Base-by-base conservation (phyloP, 768 basidiomycete genomes). In the Podaxis pistillaris region DNA sequence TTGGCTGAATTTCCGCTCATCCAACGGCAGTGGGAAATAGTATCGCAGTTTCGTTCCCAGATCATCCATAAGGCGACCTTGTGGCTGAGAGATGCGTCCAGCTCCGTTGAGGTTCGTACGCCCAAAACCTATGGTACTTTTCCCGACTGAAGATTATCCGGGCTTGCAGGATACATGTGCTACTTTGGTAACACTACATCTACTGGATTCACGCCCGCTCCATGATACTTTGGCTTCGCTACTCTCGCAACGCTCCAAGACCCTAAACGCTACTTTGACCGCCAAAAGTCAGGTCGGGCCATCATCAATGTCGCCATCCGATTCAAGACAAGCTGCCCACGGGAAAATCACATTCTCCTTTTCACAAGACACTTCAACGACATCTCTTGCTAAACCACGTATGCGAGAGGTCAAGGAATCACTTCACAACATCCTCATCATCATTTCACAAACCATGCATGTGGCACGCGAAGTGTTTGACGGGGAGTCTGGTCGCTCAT, bases 1-100 rank as follows among this genome's bases (percentile, higher is more conserved):
- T 58, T 80, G 70, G 90, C 86, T 52, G 92, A 95, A 74, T 90
- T 96, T 66, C 93, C 95, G 28, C 78, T 98, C 4, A 85, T 94
- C 2, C 90, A 94, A 66, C 88, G 93, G 38, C 96, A 98, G 74
- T 98, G 95, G 96, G 96, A 96, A 62, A 81, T 86, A 0, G 86
- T 98, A 7, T 85, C 87, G 4, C 92, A 91, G 66, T 94, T 96
- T 70, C 88, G 94, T 49, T 79, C 88, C 0, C 94, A 96, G 69
- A 96, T 98, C 65, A 84, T 91, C 22, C 91, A 95, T 67, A 89
- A 87, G 69, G 91, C 95, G n/a, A 93, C 88, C 0, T 72, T 91
- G 51, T 89, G 86, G n/a, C 78, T 97, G 17, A 85, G 93, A 52
- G 85, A 89, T 65, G 72, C 77, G 40, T 74, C 76, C 7, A 72